Base-by-base conservation (phyloP, 768 basidiomycete species). In the Holtermanniella nyarrowii region DNA sequence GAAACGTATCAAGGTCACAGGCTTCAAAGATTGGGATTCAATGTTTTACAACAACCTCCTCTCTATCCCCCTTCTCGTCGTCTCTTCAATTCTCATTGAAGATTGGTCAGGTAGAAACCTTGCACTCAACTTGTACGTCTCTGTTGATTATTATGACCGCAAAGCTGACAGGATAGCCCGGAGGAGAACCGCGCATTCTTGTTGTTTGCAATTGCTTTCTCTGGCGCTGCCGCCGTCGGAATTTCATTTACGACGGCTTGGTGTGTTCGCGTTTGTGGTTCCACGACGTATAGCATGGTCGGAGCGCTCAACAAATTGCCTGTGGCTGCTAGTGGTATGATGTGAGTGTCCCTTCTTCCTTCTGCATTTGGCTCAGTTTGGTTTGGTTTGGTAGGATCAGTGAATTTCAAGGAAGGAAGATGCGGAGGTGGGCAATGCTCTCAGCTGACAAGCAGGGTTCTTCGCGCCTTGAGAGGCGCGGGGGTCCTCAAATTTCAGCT, bases 271-370 rank as follows among this genome's bases (percentile, higher is more conserved):
- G 84, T 84, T 20, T 96, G 93, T 24, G 88, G 86, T 58, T 96
- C 91, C 56, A 97, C 95, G 42, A 99, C 95, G n/a, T 99, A 96
- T 74, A 91, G 88, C 84, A 97, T 97, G 91, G 89, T 95, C 50
- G 91, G 91, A 11, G 91, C 91, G 0, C 73, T 97, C 61, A 97
- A 97, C 75, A 97, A 97, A 75, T 77, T 99, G 18, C 95, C 95
- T 31, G 89, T 99, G 44, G 95, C 95, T 5, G 91, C 89, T 13
- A 95, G 90, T n/a, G 95, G 95, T 21, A 88, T 99, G 84, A 72
- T 99, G 54, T 37, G 31, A 37, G 31, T 37, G 10, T 37, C n/a
- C n/a, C n/a, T 95, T 95, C 75, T 95, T 95, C n/a, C n/a, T n/a
- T n/a, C n/a, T n/a, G n/a, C n/a, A n/a, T n/a, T n/a, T n/a, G n/a